Base-by-base conservation (phyloP, 495 filamentous ascomycete species). In the Hypoxylon trugodes region DNA sequence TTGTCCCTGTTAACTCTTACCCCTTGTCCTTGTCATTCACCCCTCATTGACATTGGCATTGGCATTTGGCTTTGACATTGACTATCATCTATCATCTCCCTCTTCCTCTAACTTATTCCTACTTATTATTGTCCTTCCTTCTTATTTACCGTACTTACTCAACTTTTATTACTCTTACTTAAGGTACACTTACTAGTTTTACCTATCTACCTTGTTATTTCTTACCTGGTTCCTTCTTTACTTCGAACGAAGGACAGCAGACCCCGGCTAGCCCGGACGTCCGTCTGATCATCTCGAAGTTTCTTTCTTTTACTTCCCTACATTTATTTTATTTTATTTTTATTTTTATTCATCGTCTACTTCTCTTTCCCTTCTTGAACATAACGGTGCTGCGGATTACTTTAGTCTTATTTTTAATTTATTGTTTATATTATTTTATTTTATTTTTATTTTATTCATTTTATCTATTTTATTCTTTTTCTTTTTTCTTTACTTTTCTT, bases 231-330 rank as follows among this genome's bases (percentile, higher is more conserved):
- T 42, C 42, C 37, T 41, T 42, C 41, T 10, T 40, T 24, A n/a
- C 25, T 54, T 45, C 12, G 38, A 57, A 40, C 21, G 24, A 50
- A 19, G 48, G 46, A 46, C 15, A 57, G 32, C 42, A 9, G 53
- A 4, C 37, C 45, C 53, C 61, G 61, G 61, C 52, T 64, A 64
- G 61, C 46, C 47, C 61, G 61, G 61, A 64, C 61, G 61, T 64
- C 61, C 61, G 61, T 64, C 61, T 64, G 61, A 58, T 64, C 61
- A 40, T 52, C 37, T 37, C 25, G 22, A 25, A 56, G 21, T 8
- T n/a, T 3, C 16, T 15, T 33, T 35, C 30, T 13, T 51, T 38
- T 45, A 26, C 16, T 45, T 50, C 43, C 33, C 46, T 42, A 22
- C 21, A 32, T 13, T 43, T 41, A 35, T 50, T 36, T 36, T 41